phyloP scores from a whole-genome alignment of 345 rosid species.

The Gossypium herbaceum region DNA sequence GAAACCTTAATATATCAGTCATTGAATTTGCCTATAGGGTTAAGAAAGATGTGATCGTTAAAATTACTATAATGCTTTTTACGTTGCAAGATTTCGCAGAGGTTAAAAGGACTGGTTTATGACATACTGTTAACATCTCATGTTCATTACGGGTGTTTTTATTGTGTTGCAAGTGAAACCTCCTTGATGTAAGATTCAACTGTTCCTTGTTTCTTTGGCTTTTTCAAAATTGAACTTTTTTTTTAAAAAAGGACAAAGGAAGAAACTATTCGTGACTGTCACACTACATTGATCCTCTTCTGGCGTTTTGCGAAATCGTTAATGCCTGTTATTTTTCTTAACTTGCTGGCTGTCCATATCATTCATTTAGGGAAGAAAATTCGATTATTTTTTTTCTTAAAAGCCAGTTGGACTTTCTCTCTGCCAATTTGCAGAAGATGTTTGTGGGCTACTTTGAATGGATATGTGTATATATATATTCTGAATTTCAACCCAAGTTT shows the following conservation, averaged over 20 bases:
- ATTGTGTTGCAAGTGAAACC: no score
- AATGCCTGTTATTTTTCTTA: background rate
- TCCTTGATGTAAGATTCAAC: background rate
- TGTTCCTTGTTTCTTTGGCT: background rate
- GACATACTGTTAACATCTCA: no score
- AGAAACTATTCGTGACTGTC: background rate
- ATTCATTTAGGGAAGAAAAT: background rate
- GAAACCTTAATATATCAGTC: no score
- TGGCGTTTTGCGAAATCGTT: background rate
- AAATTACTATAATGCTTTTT: no score
- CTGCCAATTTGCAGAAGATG: slow-evolving; percentile 12
- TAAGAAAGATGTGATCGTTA: no score
- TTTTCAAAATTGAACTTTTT: background rate
- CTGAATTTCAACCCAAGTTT: background rate
- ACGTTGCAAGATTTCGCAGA: no score
- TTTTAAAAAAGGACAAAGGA: background rate
- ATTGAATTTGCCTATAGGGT: no score
- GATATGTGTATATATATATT: background rate
- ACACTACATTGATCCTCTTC: background rate
- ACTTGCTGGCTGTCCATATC: background rate
- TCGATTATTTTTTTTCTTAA: background rate
- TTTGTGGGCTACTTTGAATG: slow-evolving; percentile 6
- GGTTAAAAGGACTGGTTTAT: no score
- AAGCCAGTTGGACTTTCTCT: background rate
- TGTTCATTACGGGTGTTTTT: no score